These are phyloP conservation scores for Scheffersomyces insectosa DNA, from an alignment of 1,139 yeast genomes.

Conservation along the genomic window DNA sequence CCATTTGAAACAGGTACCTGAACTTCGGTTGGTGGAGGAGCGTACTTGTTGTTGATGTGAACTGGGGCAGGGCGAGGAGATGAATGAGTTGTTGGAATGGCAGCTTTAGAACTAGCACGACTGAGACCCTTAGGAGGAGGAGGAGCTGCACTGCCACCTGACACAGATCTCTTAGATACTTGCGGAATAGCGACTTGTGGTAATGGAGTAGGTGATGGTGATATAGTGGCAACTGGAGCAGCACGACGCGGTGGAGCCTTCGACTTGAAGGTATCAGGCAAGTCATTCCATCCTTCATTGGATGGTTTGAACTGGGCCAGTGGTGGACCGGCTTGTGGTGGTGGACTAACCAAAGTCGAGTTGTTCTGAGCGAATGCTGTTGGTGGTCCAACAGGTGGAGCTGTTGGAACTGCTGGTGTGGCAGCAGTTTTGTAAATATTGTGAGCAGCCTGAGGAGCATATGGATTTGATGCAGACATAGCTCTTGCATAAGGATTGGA, in stretches of 20 bases:
- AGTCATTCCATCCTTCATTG: slow-evolving; percentile 92
- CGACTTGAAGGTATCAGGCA: slow-evolving; percentile 68
- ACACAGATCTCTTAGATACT: slow-evolving; percentile 13
- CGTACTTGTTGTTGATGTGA: slow-evolving; percentile 35
- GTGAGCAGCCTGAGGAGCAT: slow-evolving; percentile 23
- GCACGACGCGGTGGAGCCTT: slow-evolving; percentile 52
- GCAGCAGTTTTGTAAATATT: slow-evolving; percentile 19
- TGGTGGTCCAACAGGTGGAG: slow-evolving; percentile 20
- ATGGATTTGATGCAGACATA: slow-evolving; percentile 22
- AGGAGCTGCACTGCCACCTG: slow-evolving; percentile 13
- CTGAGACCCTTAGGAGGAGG: slow-evolving; percentile 41
- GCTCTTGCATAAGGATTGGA: slow-evolving; percentile 26
- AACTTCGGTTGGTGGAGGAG: slow-evolving; percentile 31
- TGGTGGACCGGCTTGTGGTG: slow-evolving; percentile 38
- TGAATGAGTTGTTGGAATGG: slow-evolving; percentile 15
- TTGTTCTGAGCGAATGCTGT: slow-evolving; percentile 10
- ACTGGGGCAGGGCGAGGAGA: slow-evolving; percentile 20
- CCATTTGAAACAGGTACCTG: slow-evolving; percentile 3
- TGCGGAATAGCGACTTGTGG: slow-evolving; percentile 11
- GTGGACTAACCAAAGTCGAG: slow-evolving; percentile 15
- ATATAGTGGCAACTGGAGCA: slow-evolving; percentile 45
- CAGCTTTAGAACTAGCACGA: slow-evolving; percentile 28
- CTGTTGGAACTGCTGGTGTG: slow-evolving; percentile 12
- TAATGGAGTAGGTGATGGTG: slow-evolving; percentile 19
- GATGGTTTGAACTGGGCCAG: slow-evolving; percentile 50